phyloP scores from a whole-genome alignment of 345 rosid genomes.

The Carallia brachiata region DNA sequence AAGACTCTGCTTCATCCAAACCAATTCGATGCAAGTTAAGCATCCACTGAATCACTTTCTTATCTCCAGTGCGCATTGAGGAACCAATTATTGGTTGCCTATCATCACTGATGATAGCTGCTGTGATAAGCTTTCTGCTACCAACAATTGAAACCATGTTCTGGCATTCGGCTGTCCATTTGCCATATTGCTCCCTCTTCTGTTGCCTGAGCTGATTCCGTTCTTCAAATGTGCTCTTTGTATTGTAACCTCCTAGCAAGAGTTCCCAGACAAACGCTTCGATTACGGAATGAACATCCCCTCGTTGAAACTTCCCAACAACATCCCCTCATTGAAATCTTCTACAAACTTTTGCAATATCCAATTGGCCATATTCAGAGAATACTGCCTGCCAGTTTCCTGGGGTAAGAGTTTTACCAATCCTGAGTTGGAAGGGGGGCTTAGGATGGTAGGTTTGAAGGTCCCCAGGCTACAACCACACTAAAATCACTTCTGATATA shows the following conservation, averaged over 20 bases:
- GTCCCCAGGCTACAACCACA: no score
- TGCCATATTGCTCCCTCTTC: slow-evolving; percentile 71
- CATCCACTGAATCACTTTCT: slow-evolving; percentile 79
- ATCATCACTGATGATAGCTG: slow-evolving; percentile 58
- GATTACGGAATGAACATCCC: slow-evolving; percentile 95
- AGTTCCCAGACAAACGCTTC: slow-evolving; percentile 92
- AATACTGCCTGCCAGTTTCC: slow-evolving; percentile 90
- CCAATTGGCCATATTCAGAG: slow-evolving; percentile 77
- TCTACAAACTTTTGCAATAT: slow-evolving; percentile 75
- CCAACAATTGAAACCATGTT: slow-evolving; percentile 81
- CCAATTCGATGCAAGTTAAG: slow-evolving; percentile 85
- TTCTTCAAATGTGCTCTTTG: slow-evolving; percentile 77
- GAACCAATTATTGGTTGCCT: slow-evolving; percentile 54
- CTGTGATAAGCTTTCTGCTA: slow-evolving; percentile 55
- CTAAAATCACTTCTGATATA: no score
- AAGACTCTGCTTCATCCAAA: slow-evolving; percentile 67
- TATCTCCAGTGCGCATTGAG: slow-evolving; percentile 36
- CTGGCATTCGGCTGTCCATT: slow-evolving; percentile 78
- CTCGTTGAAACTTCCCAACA: slow-evolving; percentile 9
- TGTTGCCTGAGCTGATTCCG: slow-evolving; percentile 55
- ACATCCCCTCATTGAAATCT: slow-evolving; percentile 83
- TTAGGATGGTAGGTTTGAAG: slow-evolving; percentile 10
- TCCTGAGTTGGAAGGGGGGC: slow-evolving; percentile 72
- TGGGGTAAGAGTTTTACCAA: slow-evolving; percentile 86
- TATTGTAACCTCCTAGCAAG: slow-evolving; percentile 87